Percentiles rank a stretch among this genome's conserved stretches.
Conservation (phyloP, 2,329 filamentous ascomycete species). For the Chaetoscypha palmicola region DNA sequence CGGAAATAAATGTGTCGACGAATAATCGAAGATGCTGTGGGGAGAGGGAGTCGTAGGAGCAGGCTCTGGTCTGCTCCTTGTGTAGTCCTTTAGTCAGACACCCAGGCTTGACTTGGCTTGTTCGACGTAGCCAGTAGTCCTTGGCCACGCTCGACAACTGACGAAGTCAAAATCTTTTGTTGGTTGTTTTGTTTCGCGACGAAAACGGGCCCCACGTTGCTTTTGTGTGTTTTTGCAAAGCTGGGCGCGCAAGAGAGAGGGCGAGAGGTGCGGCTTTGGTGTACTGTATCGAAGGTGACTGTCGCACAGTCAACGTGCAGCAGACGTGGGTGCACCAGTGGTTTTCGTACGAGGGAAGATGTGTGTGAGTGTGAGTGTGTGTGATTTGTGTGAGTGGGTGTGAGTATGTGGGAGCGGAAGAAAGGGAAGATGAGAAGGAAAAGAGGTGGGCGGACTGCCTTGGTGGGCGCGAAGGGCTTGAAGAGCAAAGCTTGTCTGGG, state of each 20-base stretch:
- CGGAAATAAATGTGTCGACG: too few species aligned
- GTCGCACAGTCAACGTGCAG: too few species aligned
- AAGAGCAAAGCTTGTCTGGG: conserved; percentile 3
- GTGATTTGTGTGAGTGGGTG: neutral
- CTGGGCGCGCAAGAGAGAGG: neutral
- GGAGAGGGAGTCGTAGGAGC: too few species aligned
- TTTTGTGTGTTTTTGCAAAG: neutral
- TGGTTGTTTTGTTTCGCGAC: neutral
- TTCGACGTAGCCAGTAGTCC: neutral
- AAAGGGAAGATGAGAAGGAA: conserved; percentile 2
- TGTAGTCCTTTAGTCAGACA: conserved; percentile 1
- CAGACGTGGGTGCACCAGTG: too few species aligned
- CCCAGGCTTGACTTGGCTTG: neutral
- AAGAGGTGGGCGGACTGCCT: neutral
- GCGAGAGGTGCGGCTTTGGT: too few species aligned
- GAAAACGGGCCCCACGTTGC: neutral
- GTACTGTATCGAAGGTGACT: too few species aligned
- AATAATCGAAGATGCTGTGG: too few species aligned
- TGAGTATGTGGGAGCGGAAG: neutral
- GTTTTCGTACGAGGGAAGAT: too few species aligned
- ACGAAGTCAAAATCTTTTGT: neutral
- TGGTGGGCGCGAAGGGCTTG: neutral
- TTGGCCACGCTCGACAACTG: neutral
- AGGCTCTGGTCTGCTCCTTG: too few species aligned
- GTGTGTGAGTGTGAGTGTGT: neutral